Conservation (phyloP, 2,329 filamentous ascomycete genomes). For the Fusarium zealandicum region DNA sequence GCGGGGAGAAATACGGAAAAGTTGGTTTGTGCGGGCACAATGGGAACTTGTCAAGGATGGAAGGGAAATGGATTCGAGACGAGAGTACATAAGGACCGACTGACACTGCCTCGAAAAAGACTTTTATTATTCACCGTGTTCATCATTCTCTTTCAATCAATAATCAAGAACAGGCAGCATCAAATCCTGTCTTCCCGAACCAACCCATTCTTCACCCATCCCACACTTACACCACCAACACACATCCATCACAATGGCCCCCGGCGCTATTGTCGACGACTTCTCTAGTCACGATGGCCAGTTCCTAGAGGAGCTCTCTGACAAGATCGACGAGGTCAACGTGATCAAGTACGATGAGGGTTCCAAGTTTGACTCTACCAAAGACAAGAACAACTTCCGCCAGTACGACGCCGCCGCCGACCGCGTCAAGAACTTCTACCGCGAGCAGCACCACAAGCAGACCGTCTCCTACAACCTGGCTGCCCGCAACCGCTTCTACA, state of each 20-base stretch:
- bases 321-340: constrained; percentile 60
- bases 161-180: not conserved
- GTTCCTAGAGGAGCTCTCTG: constrained; percentile 59
- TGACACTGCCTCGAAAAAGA: not conserved
- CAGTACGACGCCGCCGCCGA: constrained; percentile 86
- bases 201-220: not conserved
- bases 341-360: constrained; percentile 57
- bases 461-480: constrained; percentile 85
- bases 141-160: constrained; percentile 18
- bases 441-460: constrained; percentile 73
- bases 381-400: constrained; percentile 82
- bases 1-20: constrained; percentile 33
- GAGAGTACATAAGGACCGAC: constrained; percentile 26
- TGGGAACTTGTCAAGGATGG: constrained; percentile 6
- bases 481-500: constrained; percentile 67
- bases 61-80: constrained; percentile 7
- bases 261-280: constrained; percentile 37
- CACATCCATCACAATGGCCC: constrained; percentile 37
- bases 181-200: not conserved
- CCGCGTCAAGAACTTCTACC: constrained; percentile 87
- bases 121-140: constrained; percentile 8
- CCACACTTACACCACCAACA: constrained; percentile 19
- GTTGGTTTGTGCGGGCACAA: constrained; percentile 8
- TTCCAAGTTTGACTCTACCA: constrained; percentile 74
- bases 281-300: constrained; percentile 35